Evolutionary conservation across 768 basidiomycete genomes (phyloP).

Genomic region (Mrakia hoshinonis): DNA sequence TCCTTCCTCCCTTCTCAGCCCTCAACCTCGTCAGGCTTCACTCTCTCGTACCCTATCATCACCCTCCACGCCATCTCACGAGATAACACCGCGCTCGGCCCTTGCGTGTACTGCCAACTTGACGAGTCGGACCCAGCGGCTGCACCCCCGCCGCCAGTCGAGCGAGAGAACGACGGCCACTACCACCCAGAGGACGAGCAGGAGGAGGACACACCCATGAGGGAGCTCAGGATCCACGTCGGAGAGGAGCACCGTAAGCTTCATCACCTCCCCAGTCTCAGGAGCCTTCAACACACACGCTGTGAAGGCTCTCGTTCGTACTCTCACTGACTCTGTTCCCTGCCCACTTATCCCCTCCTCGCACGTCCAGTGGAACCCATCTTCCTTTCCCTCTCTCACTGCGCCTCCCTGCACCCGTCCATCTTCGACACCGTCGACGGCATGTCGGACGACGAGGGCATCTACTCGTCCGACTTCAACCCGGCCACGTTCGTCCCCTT

Average conservation of each 20-base stretch:
- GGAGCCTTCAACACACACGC: not conserved
- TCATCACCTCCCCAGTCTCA: not conserved
- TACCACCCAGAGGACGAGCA: constrained; percentile 38
- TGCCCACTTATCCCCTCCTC: not conserved
- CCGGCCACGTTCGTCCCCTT: constrained; percentile 47
- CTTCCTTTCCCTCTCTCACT: constrained; percentile 75
- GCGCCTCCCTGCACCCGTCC: constrained; percentile 70
- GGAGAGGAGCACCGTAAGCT: constrained; percentile 55
- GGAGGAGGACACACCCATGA: constrained; percentile 51
- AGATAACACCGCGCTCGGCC: constrained; percentile 44
- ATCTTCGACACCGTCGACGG: constrained; percentile 27
- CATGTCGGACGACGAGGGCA: constrained; percentile 32
- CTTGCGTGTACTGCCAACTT: constrained; percentile 86
- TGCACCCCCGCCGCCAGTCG: not conserved
- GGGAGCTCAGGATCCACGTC: constrained; percentile 73
- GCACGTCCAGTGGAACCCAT: constrained; percentile 69
- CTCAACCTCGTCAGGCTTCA: constrained; percentile 58
- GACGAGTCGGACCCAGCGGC: constrained; percentile 51
- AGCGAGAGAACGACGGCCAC: constrained; percentile 27
- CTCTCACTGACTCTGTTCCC: constrained; percentile 11
- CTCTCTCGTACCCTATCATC: constrained; percentile 78
- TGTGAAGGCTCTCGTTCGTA: not conserved
- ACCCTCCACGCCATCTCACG: constrained; percentile 89
- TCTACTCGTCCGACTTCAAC: constrained; percentile 20
- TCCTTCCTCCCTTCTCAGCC: constrained; percentile 58